Evolutionary conservation across 768 basidiomycete species (phyloP).

Genomic region (Lactifluus hygrophoroides): DNA sequence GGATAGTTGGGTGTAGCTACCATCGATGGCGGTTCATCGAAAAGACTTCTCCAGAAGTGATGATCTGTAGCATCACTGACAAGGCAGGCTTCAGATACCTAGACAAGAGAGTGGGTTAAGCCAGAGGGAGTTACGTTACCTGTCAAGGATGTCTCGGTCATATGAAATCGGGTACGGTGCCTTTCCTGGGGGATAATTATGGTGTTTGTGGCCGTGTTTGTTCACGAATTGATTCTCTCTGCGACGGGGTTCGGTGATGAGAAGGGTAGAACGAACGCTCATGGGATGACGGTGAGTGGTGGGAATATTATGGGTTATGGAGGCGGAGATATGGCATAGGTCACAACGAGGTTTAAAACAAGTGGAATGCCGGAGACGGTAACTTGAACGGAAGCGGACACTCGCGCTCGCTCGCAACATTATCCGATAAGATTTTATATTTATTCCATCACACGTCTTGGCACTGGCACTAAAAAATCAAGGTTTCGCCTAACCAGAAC

Average conservation of each 20-base stretch:
- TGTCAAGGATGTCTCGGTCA: conserved; percentile 54
- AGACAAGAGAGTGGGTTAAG: not conserved
- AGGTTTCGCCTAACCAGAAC: too few species aligned
- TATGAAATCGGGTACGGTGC: conserved; percentile 75
- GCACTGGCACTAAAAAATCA: too few species aligned
- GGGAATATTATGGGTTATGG: not conserved
- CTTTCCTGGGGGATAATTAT: conserved; percentile 63
- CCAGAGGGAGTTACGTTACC: conserved; percentile 48
- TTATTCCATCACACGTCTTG: too few species aligned
- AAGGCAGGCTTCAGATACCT: not conserved
- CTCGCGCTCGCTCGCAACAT: too few species aligned
- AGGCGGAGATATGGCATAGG: conserved; percentile 4
- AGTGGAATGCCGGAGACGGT: too few species aligned
- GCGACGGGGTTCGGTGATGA: conserved; percentile 9
- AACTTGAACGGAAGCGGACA: too few species aligned
- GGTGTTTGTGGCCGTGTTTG: conserved; percentile 57
- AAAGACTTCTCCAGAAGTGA: conserved; percentile 13
- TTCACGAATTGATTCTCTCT: conserved; percentile 52
- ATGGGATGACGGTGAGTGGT: not conserved
- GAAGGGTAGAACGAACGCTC: conserved; percentile 5
- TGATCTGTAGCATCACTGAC: conserved; percentile 23
- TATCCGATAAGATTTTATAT: too few species aligned
- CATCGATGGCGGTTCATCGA: conserved; percentile 16
- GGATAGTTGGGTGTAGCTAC: conserved; percentile 13
- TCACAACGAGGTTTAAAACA: not conserved